Evolutionary conservation across 306 rosid genomes (phyloP), one percentile per base, ranked within the genome.

Genomic region (Acacia confusa): DNA sequence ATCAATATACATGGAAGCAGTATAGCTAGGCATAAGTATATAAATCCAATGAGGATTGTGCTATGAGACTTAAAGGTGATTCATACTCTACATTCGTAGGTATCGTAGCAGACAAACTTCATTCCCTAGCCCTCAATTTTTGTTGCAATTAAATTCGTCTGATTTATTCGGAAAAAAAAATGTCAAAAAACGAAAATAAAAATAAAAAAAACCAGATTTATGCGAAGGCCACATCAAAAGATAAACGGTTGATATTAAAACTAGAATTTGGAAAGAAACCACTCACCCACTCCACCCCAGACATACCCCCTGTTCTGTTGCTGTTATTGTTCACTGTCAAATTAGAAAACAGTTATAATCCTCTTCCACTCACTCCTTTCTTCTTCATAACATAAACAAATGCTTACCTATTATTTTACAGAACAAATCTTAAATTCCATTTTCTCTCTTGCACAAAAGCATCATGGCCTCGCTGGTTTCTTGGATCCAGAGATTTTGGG

Each of bases 401-500:
- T 81, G 77, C 2, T 4, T 20, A 4, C 12, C 4, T 10, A 22
- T 38, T 36, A 66, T 34, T 30, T 32, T 67, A 82, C 24, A 84
- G 82, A 45, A 78, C 86, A 32, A 80, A 57, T 84, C 87, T 70
- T 80, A 88, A 80, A 84, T 87, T 87, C 89, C 92, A 84, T 76
- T 84, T 61, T 61, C 90, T 83, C 86, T 85, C 91, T 85, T 41
- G 84, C 89, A 77, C 30, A 76, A 65, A 80, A 82, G 81, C 60
- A 87, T 88, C 84, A 85, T 89, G 91, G 89, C 86, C 91, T 88
- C 82, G 91, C 91, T 86, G 91, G 91, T 86, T 77, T 86, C 91
- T 89, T 87, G 92, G 94, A 91, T 91, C 94, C 90, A 86, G 84
- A 83, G 86, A 87, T 85, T 85, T 85, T 81, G 89, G 91, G 88